Base-by-base conservation (phyloP, 2,329 filamentous ascomycete species). In the Arthrobotrys musiformis region DNA sequence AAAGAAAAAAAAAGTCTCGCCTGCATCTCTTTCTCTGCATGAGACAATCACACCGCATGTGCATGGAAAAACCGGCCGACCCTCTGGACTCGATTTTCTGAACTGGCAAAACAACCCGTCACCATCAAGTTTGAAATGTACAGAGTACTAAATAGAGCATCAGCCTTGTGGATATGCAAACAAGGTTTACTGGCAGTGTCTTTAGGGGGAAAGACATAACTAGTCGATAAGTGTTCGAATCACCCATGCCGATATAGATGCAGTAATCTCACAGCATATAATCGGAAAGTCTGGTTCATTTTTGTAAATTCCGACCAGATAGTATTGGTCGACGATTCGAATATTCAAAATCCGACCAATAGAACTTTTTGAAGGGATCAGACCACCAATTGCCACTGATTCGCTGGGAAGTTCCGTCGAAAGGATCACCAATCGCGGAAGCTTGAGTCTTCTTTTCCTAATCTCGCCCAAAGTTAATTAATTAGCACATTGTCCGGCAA, bases 141-240 rank as follows among this genome's bases (percentile, higher is more conserved):
- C 50, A 42, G 61, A 64, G 44, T 44, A 28, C 50, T 50, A 66
- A 64, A 52, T 44, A 30, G 24, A 70, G 40, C 73, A 52, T 77
- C 73, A 77, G 73, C 73, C 73, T 77, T 77, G 73, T 70, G 73
- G 73, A 67, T 70, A 77, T 77, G 73, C 73, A 70, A 52, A 44
- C 58, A 70, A 35, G 60, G 66, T 54, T 56, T 44, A 37, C 50
- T 24, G 58, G 54, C 40, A 37, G 54, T n/a, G 48, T 58, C 54
- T 67, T 28, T 37, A 13, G 22, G 26, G 42, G 48, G 13, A 35
- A 17, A 52, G 28, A 54, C n/a, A n/a, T n/a, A n/a, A n/a, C n/a
- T 40, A 37, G 26, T 48, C 19, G 5, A n/a, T 19, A 26, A 7
- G 15, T 22, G 15, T 56, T 35, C 17, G 17, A 56, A 11, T 37